These are phyloP conservation scores for Aspergillus glaucus DNA, from an alignment of 2,329 filamentous ascomycete genomes.

Conservation along the genomic window DNA sequence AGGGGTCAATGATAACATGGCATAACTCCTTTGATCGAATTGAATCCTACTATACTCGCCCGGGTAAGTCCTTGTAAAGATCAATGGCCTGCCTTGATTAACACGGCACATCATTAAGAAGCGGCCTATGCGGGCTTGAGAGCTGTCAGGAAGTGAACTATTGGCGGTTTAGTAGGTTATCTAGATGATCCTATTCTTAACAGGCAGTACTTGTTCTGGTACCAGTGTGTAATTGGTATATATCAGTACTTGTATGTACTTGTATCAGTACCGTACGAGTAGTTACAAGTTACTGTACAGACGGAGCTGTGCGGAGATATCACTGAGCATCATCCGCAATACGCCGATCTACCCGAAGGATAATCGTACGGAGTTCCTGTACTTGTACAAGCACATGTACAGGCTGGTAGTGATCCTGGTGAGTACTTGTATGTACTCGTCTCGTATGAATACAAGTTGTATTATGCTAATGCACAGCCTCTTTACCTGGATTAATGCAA, in stretches of 20 bases:
- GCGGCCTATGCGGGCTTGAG: constrained; percentile 14
- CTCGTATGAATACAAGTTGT: neutral
- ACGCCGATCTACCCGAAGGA: neutral
- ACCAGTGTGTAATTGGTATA: too few species aligned
- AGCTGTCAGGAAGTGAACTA: constrained; percentile 4
- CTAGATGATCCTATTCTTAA: neutral
- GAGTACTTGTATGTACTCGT: neutral
- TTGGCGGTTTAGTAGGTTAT: neutral
- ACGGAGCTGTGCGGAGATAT: neutral
- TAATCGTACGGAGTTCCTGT: neutral
- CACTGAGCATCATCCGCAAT: neutral
- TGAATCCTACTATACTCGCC: too few species aligned
- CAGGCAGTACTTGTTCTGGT: too few species aligned
- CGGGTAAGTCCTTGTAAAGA: too few species aligned
- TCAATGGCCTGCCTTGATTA: neutral
- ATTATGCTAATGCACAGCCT: neutral
- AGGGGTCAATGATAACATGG: too few species aligned
- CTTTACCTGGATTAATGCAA: neutral
- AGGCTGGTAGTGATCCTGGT: neutral
- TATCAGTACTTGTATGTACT: too few species aligned
- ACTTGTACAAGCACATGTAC: neutral
- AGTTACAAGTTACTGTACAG: neutral
- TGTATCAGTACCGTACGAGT: too few species aligned
- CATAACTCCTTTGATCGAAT: too few species aligned
- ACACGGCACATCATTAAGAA: constrained; percentile 7